These are phyloP conservation scores for Wilcoxina mikolae DNA, from an alignment of 495 filamentous ascomycete genomes.

Conservation along the genomic window DNA sequence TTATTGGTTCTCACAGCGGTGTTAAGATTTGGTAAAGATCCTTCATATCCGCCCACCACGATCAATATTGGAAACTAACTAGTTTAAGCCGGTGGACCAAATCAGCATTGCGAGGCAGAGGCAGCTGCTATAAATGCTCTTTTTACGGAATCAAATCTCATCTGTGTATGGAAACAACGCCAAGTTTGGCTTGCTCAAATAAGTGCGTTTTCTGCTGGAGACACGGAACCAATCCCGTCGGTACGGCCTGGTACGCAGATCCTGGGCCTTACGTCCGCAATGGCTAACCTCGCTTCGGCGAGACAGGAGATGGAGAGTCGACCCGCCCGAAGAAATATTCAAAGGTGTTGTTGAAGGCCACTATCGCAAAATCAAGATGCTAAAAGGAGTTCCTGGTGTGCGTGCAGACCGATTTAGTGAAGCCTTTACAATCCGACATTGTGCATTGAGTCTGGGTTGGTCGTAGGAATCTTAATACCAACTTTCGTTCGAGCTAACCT, in stretches of 20 bases:
- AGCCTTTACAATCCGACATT: conserved; percentile 84
- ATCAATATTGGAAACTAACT: too few relatives aligned
- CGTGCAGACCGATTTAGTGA: conserved; percentile 82
- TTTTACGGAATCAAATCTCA: conserved; percentile 95
- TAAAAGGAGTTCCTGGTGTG: conserved; percentile 84
- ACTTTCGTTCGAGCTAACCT: too few relatives aligned
- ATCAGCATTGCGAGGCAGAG: conserved; percentile 85
- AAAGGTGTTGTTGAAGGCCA: conserved; percentile 77
- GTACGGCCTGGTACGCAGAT: conserved; percentile 91
- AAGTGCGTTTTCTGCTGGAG: conserved; percentile 99
- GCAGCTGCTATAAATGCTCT: conserved; percentile 91
- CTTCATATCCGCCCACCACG: too few relatives aligned
- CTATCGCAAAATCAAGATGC: conserved; percentile 94
- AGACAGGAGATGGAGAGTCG: conserved; percentile 91
- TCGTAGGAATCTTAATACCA: too few relatives aligned
- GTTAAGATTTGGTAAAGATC: conserved; percentile 99
- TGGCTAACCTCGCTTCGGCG: too few relatives aligned
- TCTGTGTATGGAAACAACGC: conserved; percentile 94
- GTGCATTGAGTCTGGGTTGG: conserved; percentile 70
- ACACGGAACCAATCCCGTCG: conserved; percentile 91
- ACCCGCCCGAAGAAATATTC: conserved; percentile 78
- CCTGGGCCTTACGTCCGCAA: too few relatives aligned
- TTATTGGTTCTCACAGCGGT: conserved; percentile 86
- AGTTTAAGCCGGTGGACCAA: conserved; percentile 98
- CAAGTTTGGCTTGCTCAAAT: conserved; percentile 87